A percentile compares a stretch with the other conserved stretches of the same genome.
Evolutionary conservation across 2,329 filamentous ascomycete species (phyloP).

Genomic region (Fusarium gaditjirri): DNA sequence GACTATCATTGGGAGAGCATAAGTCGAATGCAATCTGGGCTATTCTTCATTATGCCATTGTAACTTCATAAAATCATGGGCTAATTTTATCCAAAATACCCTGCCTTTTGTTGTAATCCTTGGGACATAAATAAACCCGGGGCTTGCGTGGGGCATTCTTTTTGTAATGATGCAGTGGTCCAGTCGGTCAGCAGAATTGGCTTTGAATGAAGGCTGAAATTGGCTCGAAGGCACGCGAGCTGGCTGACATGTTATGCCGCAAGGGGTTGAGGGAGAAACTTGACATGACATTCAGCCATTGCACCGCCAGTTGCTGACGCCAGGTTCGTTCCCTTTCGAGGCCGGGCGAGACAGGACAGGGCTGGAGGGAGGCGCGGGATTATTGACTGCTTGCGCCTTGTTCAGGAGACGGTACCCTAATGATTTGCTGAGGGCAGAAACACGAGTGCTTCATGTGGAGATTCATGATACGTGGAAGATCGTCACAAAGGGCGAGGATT

Average conservation of each 20-base stretch:
- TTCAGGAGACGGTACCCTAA: constrained; percentile 2
- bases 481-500: constrained; percentile 9
- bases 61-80: background rate
- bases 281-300: constrained; percentile 12
- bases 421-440: constrained; percentile 30
- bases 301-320: constrained; percentile 18
- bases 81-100: background rate
- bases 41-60: background rate
- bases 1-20: background rate
- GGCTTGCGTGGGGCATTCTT: constrained; percentile 28
- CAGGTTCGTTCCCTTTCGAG: background rate
- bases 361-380: constrained; percentile 31
- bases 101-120: background rate
- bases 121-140: constrained; percentile 12
- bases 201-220: constrained; percentile 24
- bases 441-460: constrained; percentile 25
- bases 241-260: constrained; percentile 1
- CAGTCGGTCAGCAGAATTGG: constrained; percentile 29
- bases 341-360: constrained; percentile 33
- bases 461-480: constrained; percentile 33
- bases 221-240: constrained; percentile 36
- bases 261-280: constrained; percentile 2
- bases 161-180: constrained; percentile 8
- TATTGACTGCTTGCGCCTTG: constrained; percentile 19
- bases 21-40: background rate